Conservation (phyloP, 2,329 filamentous ascomycete genomes). For the Chaetomium sp. region DNA sequence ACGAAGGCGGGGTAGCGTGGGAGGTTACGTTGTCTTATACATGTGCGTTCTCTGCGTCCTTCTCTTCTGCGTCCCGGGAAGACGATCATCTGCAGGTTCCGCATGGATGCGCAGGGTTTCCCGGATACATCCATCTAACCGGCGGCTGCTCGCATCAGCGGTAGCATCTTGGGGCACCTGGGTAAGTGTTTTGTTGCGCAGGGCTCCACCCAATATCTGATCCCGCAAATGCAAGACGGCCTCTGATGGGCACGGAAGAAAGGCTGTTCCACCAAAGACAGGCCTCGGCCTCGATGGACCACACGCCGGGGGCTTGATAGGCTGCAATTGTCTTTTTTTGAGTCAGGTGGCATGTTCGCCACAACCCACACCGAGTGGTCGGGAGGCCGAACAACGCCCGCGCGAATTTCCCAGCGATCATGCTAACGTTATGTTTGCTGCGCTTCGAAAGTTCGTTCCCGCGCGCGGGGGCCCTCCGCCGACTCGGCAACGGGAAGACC, state of each 20-base stretch:
- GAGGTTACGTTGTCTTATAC: constrained; percentile 25
- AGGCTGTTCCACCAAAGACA: constrained; percentile 16
- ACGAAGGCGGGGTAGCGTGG: constrained; percentile 25
- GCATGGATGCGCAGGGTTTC: constrained; percentile 9
- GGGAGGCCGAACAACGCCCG: constrained; percentile 2
- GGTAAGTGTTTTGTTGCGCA: constrained; percentile 12
- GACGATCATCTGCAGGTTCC: constrained; percentile 11
- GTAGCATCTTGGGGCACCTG: neutral
- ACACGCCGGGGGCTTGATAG: constrained; percentile 7
- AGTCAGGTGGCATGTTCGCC: constrained; percentile 14
- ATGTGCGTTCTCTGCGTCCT: neutral
- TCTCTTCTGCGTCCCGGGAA: neutral
- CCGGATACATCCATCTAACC: neutral
- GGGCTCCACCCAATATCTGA: constrained; percentile 4
- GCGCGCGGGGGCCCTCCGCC: neutral
- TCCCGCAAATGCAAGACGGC: constrained; percentile 8
- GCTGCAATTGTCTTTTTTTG: neutral
- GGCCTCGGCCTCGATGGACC: constrained; percentile 21
- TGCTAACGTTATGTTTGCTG: no score
- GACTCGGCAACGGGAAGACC: constrained; percentile 26
- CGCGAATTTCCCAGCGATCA: constrained; percentile 12
- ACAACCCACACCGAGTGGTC: constrained; percentile 9
- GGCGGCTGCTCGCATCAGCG: constrained; percentile 5
- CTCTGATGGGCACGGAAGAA: constrained; percentile 19
- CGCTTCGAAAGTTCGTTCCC: constrained; percentile 2